phyloP scores from a whole-genome alignment of 192 early-diverging fungal species.

The Haplosporangium gracile region DNA sequence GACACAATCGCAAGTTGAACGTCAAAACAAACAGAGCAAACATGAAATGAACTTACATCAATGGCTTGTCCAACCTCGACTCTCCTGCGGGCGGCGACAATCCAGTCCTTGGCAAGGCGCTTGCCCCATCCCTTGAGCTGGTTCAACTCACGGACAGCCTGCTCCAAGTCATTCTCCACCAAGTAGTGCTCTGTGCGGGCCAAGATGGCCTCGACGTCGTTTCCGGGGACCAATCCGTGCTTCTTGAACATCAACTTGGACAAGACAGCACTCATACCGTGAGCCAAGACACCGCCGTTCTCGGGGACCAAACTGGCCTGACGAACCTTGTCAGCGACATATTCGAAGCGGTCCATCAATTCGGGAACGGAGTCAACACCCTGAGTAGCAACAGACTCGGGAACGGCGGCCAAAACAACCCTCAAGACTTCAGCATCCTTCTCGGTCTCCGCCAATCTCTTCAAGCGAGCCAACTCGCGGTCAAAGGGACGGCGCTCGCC shows the following conservation, averaged over 20 bases:
- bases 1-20: background rate
- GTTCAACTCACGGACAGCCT: slow-evolving; percentile 91
- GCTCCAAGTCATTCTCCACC: slow-evolving; percentile 83
- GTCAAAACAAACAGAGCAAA: background rate
- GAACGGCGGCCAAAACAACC: slow-evolving; percentile 74
- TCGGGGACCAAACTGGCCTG: slow-evolving; percentile 88
- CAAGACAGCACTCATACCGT: slow-evolving; percentile 77
- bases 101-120: slow-evolving; percentile 89
- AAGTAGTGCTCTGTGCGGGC: slow-evolving; percentile 84
- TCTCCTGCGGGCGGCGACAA: slow-evolving; percentile 81
- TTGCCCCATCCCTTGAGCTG: slow-evolving; percentile 94
- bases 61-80: slow-evolving; percentile 93
- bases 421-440: slow-evolving; percentile 65
- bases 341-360: slow-evolving; percentile 78
- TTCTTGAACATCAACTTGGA: slow-evolving; percentile 88
- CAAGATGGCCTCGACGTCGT: slow-evolving; percentile 88
- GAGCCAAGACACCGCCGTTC: slow-evolving; percentile 88
- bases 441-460: slow-evolving; percentile 67
- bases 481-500: slow-evolving; percentile 73
- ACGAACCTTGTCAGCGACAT: slow-evolving; percentile 77
- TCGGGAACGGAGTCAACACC: slow-evolving; percentile 76
- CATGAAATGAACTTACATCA: slow-evolving; percentile 65
- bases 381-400: slow-evolving; percentile 65
- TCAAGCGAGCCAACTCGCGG: slow-evolving; percentile 75
- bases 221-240: slow-evolving; percentile 85